Evolutionary conservation across 2,329 filamentous ascomycete genomes (phyloP).

Genomic region (Ophiocordyceps camponoti-floridani): DNA sequence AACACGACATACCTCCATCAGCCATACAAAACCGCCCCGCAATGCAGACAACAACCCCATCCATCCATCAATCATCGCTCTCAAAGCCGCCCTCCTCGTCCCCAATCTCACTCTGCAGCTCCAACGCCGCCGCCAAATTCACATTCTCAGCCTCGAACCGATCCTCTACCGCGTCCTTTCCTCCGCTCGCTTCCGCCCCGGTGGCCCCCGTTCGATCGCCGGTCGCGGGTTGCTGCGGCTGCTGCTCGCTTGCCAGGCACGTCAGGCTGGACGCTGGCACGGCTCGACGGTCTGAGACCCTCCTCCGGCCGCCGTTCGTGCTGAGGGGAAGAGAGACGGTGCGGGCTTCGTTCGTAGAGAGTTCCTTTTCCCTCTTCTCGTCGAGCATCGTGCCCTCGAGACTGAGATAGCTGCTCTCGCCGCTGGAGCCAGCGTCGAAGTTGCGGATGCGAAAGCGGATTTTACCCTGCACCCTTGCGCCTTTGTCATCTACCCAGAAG

Average conservation of each 20-base stretch:
- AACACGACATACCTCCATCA: too few species aligned
- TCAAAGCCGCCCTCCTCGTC: neutral
- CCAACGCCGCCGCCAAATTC: neutral
- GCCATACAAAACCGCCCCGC: neutral
- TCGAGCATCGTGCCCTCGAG: conserved; percentile 77
- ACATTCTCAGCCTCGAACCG: neutral
- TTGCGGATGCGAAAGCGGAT: conserved; percentile 67
- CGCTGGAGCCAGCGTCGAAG: conserved; percentile 62
- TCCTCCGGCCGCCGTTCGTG: conserved; percentile 8
- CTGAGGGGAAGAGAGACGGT: conserved; percentile 16
- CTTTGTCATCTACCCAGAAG: conserved; percentile 59
- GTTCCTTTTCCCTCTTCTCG: conserved; percentile 43
- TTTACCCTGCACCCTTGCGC: conserved; percentile 50
- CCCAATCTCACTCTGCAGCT: neutral
- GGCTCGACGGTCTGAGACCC: neutral
- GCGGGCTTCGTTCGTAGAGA: conserved; percentile 28
- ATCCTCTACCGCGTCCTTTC: neutral
- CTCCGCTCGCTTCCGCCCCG: too few species aligned
- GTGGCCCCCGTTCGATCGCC: too few species aligned
- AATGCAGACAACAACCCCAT: neutral
- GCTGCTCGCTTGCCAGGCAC: conserved; percentile 26
- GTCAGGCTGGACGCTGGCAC: conserved; percentile 39
- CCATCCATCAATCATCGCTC: neutral
- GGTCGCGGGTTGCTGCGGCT: too few species aligned
- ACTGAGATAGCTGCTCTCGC: conserved; percentile 62